Evolutionary conservation across 768 basidiomycete genomes (phyloP), one percentile per base, ranked within the genome.

Genomic region (Daedaleopsis nitida): DNA sequence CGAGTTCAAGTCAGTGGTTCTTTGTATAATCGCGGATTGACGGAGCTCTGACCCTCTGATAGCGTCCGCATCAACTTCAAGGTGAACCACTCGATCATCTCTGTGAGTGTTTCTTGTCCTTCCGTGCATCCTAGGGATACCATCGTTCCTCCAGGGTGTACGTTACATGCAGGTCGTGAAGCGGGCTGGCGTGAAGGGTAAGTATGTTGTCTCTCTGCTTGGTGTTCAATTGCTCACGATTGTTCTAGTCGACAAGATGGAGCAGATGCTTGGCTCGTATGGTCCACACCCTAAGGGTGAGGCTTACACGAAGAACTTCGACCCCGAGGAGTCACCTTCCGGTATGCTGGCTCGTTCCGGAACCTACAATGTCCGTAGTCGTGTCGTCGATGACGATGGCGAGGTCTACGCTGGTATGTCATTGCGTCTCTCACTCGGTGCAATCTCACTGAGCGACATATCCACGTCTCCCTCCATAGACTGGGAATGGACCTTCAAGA

Each of bases 251-350:
- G 96, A 96, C 75, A 96, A 90, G 74, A 73, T 92, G 68, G 94
- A 96, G 71, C 84, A 90, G 67, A 98, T 98, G 96, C 83, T 98
- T 21, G 96, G 96, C 17, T 95, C 93, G 3, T 97, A 94, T 72
- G 91, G 92, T 2, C 92, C 94, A 17, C 77, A 81, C 58, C 78
- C 86, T n/a, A 66, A 78, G 2, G 85, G 82, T 37, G 80, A 87
- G 24, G 71, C 90, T 6, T 90, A 95, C 69, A 75, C 69, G 66
- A 94, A 93, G 75, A 83, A 88, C 68, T 92, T 94, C 73, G 88
- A 87, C 5, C 75, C 86, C 1, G 89, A 90, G 57, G 77, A 78
- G 59, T 77, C 76, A 50, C 85, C 88, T 1, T 89, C 91, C 45
- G 96, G 96, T 14, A 78, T 92, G 78, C 52, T 97, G 21, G 95